Percentiles rank a stretch among this genome's conserved stretches.
These are phyloP conservation scores for Paragyromitra xinjiangensis DNA, from an alignment of 495 filamentous ascomycete genomes.

Conservation along the genomic window DNA sequence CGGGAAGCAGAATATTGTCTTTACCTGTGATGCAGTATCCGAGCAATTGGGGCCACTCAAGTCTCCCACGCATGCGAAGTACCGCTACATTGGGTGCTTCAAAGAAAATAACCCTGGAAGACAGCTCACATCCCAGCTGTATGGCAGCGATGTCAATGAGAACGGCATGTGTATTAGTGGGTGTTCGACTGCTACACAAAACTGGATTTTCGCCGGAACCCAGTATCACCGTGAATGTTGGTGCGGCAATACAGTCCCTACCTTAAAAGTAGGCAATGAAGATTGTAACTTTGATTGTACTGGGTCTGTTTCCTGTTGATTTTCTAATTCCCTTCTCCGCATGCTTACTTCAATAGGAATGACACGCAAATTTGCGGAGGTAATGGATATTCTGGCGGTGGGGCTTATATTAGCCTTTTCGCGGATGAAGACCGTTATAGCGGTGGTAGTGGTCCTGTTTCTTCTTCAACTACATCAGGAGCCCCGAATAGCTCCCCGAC, in stretches of 20 bases:
- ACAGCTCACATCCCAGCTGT: constrained; percentile 59
- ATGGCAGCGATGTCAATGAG: constrained; percentile 55
- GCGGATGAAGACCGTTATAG: constrained; percentile 47
- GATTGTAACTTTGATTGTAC: constrained; percentile 60
- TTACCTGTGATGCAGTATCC: constrained; percentile 59
- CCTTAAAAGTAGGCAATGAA: constrained; percentile 56
- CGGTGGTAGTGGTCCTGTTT: constrained; percentile 6
- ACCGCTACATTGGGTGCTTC: constrained; percentile 61
- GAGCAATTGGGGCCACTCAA: constrained; percentile 60
- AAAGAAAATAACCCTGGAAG: constrained; percentile 60
- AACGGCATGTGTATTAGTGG: constrained; percentile 61
- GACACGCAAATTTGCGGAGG: constrained; percentile 59
- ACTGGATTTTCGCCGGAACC: constrained; percentile 63
- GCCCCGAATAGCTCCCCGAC: constrained; percentile 11
- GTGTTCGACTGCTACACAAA: constrained; percentile 55
- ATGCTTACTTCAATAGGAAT: constrained; percentile 28
- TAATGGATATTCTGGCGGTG: constrained; percentile 58
- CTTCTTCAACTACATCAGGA: constrained; percentile 18
- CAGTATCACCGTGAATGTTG: constrained; percentile 65
- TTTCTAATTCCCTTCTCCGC: background rate
- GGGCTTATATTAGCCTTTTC: constrained; percentile 60
- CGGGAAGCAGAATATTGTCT: constrained; percentile 60
- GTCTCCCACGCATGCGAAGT: constrained; percentile 57
- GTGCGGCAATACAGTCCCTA: constrained; percentile 59
- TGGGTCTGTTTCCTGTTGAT: constrained; percentile 48